Percentiles rank a stretch among this genome's conserved stretches.
Evolutionary conservation across 2,329 filamentous ascomycete genomes (phyloP).

Genomic region (Calonectria hongkongensis): DNA sequence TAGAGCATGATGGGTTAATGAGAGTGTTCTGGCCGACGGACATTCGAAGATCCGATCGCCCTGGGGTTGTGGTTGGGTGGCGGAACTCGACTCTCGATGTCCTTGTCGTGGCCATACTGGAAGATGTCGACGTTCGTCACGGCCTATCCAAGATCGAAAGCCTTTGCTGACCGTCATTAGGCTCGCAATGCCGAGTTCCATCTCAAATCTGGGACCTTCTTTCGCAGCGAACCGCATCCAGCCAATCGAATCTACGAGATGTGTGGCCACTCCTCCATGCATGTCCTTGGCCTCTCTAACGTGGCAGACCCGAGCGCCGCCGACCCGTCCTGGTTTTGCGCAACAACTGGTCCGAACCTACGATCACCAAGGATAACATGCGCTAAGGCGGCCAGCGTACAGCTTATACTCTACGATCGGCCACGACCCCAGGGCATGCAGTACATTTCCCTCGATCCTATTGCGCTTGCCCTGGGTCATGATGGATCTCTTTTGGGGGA

Average conservation of each 20-base stretch:
- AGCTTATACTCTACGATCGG: constrained; percentile 91
- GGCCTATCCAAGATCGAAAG: not conserved
- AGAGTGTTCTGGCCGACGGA: constrained; percentile 99
- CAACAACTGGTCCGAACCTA: constrained; percentile 70
- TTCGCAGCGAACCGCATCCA: constrained; percentile 87
- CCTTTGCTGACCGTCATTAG: constrained; percentile 65
- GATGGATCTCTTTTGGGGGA: constrained; percentile 70
- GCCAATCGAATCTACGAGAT: constrained; percentile 87
- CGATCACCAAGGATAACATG: constrained; percentile 84
- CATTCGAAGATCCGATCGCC: constrained; percentile 80
- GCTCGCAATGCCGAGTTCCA: constrained; percentile 90
- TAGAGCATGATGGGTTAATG: constrained; percentile 91
- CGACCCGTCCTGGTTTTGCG: constrained; percentile 82
- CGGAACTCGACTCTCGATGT: constrained; percentile 93
- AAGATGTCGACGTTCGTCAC: constrained; percentile 87
- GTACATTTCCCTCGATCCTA: constrained; percentile 93
- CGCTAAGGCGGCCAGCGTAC: constrained; percentile 82
- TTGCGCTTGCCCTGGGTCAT: constrained; percentile 88
- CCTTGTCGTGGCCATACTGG: constrained; percentile 91
- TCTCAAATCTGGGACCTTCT: constrained; percentile 86
- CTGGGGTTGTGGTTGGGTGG: constrained; percentile 96
- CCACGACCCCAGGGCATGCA: constrained; percentile 94
- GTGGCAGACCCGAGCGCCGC: constrained; percentile 67
- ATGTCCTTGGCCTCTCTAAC: constrained; percentile 91
- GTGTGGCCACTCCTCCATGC: constrained; percentile 88